Evolutionary conservation across 345 rosid genomes (phyloP), one percentile per base, ranked within the genome.

Genomic region (Salix koriyanagi): DNA sequence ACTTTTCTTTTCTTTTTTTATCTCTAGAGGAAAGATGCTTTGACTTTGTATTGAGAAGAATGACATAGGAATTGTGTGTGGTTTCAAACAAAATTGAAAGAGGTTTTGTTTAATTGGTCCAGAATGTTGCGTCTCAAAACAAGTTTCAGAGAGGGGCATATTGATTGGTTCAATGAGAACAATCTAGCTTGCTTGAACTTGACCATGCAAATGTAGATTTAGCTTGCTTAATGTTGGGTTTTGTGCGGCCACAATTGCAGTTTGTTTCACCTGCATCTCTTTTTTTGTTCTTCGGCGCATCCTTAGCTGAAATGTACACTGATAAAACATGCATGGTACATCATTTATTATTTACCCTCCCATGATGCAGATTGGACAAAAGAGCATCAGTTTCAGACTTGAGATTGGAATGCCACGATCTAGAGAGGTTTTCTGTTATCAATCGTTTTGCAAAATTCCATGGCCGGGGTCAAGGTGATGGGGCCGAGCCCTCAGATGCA

Each of bases 401-500:
- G 83, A 85, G 88, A 84, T 83, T 92, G 56, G 99, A 95, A 77
- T 89, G 89, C 67, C 87, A 89, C 76, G 97, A 95, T 70, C 79
- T 91, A 62, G 98, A 91, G 87, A 93, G 81, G 80, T 85, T 90
- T 75, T 85, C 91, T 66, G 90, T 93, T 48, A 90, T 95, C 58
- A 93, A 91, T 84, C 99, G 96, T 36, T 93, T 95, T 85, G 98
- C 98, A n/a, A 95, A 82, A 83, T 93, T 93, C 77, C 91, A 93
- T 75, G 89, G 91, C 13, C 79, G 94, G 82, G 90, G 84, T 23
- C 97, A 86, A 69, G 74, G 81, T 62, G 89, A 86, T 9, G 86
- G 84, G 15, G 91, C 84, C 28, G 89, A 85, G 83, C 66, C 83
- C 52, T 67, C 83, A 34, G 83, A 81, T 72, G 77, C 83, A 48